Conservation (phyloP, 208 protist genomes). For the Porcisia deanei region DNA sequence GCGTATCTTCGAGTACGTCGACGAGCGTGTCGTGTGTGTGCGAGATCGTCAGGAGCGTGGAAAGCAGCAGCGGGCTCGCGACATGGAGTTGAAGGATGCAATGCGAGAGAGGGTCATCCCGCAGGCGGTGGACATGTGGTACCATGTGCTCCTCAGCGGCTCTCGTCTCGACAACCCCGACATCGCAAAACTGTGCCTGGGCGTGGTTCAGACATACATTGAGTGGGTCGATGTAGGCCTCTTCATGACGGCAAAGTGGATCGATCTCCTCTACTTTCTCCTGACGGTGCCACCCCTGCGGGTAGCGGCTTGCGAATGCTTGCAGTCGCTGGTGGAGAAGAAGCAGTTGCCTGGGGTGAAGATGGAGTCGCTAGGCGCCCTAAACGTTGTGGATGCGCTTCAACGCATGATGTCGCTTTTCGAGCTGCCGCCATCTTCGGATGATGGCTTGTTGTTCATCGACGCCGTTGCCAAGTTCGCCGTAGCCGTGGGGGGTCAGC, state of each 20-base stretch:
- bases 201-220: slow-evolving; percentile 76
- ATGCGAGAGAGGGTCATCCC: slow-evolving; percentile 75
- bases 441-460: slow-evolving; percentile 53
- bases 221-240: slow-evolving; percentile 77
- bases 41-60: slow-evolving; percentile 53
- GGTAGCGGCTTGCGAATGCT: slow-evolving; percentile 57
- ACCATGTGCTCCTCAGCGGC: slow-evolving; percentile 47
- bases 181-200: slow-evolving; percentile 54
- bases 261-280: slow-evolving; percentile 74
- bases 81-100: slow-evolving; percentile 82
- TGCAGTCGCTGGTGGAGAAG: slow-evolving; percentile 70
- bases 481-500: slow-evolving; percentile 59
- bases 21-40: slow-evolving; percentile 81
- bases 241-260: slow-evolving; percentile 68
- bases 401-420: slow-evolving; percentile 59
- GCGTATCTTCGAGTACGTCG: slow-evolving; percentile 85
- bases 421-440: slow-evolving; percentile 43
- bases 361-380: slow-evolving; percentile 46
- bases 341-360: slow-evolving; percentile 81
- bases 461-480: slow-evolving; percentile 51
- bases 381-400: slow-evolving; percentile 65
- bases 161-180: slow-evolving; percentile 46
- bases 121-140: slow-evolving; percentile 61
- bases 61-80: slow-evolving; percentile 52
- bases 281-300: slow-evolving; percentile 40